These are phyloP conservation scores for Penicillium sclerotigenum DNA, from an alignment of 2,329 filamentous ascomycete species.

Conservation along the genomic window DNA sequence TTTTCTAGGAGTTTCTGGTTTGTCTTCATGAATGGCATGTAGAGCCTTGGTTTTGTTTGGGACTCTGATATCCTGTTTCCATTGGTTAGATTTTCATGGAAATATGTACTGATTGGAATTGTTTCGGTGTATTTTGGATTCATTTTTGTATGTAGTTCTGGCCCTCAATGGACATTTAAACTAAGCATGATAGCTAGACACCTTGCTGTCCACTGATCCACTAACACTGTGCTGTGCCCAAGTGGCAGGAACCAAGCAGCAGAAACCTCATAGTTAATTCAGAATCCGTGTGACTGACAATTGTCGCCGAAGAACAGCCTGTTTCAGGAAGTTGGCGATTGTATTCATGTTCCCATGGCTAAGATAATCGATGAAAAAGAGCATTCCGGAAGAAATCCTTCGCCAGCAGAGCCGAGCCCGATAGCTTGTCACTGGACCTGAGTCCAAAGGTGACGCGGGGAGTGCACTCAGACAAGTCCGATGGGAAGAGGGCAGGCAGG, in stretches of 20 bases:
- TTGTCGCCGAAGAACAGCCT: neutral
- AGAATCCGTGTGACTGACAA: neutral
- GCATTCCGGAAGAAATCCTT: neutral
- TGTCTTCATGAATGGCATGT: conserved; percentile 20
- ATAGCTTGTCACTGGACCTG: neutral
- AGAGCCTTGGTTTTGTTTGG: conserved; percentile 12
- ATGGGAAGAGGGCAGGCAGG: neutral
- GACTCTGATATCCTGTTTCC: conserved; percentile 4
- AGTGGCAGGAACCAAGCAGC: neutral
- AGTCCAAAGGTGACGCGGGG: neutral
- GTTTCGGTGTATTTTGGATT: conserved; percentile 7
- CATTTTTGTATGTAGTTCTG: conserved; percentile 3
- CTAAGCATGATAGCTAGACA: neutral
- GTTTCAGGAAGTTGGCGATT: neutral
- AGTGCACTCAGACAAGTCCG: neutral
- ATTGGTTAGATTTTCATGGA: conserved; percentile 4
- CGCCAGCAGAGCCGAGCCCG: neutral
- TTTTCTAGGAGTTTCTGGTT: conserved; percentile 12
- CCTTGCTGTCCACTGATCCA: neutral
- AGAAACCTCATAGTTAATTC: too few relatives aligned
- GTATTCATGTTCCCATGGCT: neutral
- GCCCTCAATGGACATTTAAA: neutral
- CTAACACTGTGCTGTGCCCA: neutral
- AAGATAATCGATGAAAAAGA: neutral
- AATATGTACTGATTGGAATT: conserved; percentile 6